phyloP scores from a whole-genome alignment of 805 yeast genomes.

The Ogataea paradorogensis region DNA sequence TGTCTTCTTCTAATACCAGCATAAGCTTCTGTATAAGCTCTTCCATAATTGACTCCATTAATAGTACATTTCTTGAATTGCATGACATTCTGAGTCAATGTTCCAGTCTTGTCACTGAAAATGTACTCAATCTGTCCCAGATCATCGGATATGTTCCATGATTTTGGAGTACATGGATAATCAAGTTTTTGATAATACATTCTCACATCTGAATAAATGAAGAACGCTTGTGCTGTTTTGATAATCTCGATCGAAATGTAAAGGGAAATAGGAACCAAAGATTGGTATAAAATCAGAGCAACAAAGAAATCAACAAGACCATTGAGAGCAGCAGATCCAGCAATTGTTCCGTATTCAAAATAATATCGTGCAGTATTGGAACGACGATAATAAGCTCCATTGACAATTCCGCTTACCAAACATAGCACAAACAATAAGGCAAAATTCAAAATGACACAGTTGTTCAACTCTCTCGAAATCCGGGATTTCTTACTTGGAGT shows the following conservation, averaged over 20 bases:
- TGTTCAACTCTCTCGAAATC: slow-evolving; percentile 69
- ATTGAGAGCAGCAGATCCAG: slow-evolving; percentile 60
- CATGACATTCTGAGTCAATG: slow-evolving; percentile 81
- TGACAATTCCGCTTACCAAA: slow-evolving; percentile 65
- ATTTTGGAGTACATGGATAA: slow-evolving; percentile 79
- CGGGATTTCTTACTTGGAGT: slow-evolving; percentile 78
- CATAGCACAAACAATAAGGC: slow-evolving; percentile 61
- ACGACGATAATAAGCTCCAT: slow-evolving; percentile 60
- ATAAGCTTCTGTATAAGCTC: slow-evolving; percentile 79
- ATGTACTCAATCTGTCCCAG: slow-evolving; percentile 83
- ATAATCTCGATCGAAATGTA: slow-evolving; percentile 81
- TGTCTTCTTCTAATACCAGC: slow-evolving; percentile 76
- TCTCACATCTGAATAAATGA: slow-evolving; percentile 70
- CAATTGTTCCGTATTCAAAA: slow-evolving; percentile 70
- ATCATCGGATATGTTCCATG: slow-evolving; percentile 86
- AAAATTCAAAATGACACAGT: slow-evolving; percentile 67
- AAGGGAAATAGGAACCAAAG: slow-evolving; percentile 78
- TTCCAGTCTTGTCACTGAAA: slow-evolving; percentile 83
- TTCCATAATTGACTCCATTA: slow-evolving; percentile 68
- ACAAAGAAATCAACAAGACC: slow-evolving; percentile 75
- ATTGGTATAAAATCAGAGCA: slow-evolving; percentile 70
- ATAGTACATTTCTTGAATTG: slow-evolving; percentile 80
- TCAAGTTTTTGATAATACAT: slow-evolving; percentile 70
- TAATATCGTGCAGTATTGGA: slow-evolving; percentile 50
- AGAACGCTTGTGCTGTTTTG: slow-evolving; percentile 77